These are phyloP conservation scores for Starmera dryadoides DNA, from an alignment of 805 yeast genomes.

Conservation along the genomic window DNA sequence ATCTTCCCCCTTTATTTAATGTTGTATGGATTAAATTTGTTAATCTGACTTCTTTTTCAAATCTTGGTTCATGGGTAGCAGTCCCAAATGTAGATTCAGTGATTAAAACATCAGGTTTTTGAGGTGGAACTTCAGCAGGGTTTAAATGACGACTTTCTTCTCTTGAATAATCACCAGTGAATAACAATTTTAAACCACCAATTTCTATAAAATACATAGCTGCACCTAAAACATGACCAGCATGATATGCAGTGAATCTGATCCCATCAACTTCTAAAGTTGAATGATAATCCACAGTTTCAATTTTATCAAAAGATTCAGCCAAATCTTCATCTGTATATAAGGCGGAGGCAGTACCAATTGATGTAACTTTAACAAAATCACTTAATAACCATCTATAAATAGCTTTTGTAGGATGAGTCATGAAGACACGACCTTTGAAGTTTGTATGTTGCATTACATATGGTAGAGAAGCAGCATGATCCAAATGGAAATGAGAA, in stretches of 20 bases:
- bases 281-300: conserved; percentile 92
- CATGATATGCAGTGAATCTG: conserved; percentile 95
- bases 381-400: conserved; percentile 93
- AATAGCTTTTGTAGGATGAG: conserved; percentile 98
- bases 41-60: conserved; percentile 75
- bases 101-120: conserved; percentile 80
- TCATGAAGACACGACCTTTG: conserved; percentile 95
- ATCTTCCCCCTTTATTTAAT: conserved; percentile 81
- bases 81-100: conserved; percentile 98
- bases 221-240: conserved; percentile 99
- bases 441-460: conserved; percentile 96
- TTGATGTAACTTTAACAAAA: conserved; percentile 81
- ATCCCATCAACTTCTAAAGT: conserved; percentile 93
- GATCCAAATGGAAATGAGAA: conserved; percentile 95
- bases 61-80: conserved; percentile 89
- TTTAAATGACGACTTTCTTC: conserved; percentile 94
- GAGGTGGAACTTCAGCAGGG: conserved; percentile 89
- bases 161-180: conserved; percentile 96
- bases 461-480: conserved; percentile 95
- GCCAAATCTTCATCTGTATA: conserved; percentile 88
- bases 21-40: conserved; percentile 82
- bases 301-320: conserved; percentile 82
- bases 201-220: conserved; percentile 96
- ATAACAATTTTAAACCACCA: conserved; percentile 81
- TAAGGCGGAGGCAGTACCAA: conserved; percentile 39